Percentiles rank a stretch among this genome's conserved stretches.
These are phyloP conservation scores for Oldenlandia corymbosa DNA, from an alignment of 257 asterid genomes.

Conservation along the genomic window DNA sequence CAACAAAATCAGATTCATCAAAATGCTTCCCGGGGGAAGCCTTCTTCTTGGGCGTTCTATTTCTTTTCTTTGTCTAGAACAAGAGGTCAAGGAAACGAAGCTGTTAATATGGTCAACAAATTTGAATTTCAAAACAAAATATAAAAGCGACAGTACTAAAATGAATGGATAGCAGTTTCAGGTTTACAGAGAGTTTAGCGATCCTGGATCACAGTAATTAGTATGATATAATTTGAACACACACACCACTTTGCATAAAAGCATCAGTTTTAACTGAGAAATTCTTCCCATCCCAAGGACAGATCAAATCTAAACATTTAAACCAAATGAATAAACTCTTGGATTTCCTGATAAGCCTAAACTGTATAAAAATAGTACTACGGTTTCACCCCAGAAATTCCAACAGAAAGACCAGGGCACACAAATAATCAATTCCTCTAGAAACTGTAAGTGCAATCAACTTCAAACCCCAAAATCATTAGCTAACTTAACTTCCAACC, in stretches of 20 bases:
- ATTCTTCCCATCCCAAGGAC: too few species aligned
- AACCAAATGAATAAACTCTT: too few species aligned
- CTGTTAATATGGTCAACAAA: not conserved
- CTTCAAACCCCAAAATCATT: not conserved
- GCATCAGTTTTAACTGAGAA: not conserved
- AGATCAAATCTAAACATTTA: too few species aligned
- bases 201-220: not conserved
- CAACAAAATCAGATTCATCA: conserved; percentile 47
- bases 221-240: not conserved
- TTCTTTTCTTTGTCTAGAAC: conserved; percentile 44
- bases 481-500: not conserved
- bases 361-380: too few species aligned
- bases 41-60: conserved; percentile 41
- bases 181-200: not conserved
- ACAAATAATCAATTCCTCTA: not conserved
- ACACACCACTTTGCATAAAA: not conserved
- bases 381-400: too few species aligned
- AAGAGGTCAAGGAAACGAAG: conserved; percentile 21
- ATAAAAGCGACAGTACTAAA: not conserved
- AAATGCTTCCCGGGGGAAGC: conserved; percentile 25
- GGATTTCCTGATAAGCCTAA: too few species aligned
- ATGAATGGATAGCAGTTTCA: not conserved
- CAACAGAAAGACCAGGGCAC: not conserved
- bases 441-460: not conserved
- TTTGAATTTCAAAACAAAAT: not conserved